Evolutionary conservation across 352 stramenopile species (phyloP).

Genomic region (Phytophthora pluvialis): DNA sequence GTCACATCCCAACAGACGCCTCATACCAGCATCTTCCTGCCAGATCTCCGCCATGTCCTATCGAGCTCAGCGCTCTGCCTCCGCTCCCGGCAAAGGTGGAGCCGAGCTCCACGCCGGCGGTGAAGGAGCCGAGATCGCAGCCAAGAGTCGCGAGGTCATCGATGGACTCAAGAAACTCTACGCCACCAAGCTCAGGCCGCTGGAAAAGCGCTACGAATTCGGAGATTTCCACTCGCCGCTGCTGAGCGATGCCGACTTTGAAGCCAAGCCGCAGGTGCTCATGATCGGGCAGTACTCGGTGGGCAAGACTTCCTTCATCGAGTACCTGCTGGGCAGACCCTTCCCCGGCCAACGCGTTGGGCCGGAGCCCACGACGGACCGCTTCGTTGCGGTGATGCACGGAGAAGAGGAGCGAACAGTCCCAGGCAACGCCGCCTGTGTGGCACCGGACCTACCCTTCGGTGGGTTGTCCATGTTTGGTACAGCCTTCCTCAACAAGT

Average conservation of each 20-base stretch:
- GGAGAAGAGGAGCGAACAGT: constrained; percentile 96
- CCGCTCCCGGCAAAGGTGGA: constrained; percentile 24
- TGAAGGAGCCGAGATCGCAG: constrained; percentile 72
- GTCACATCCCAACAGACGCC: constrained; percentile 19
- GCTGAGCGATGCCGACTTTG: constrained; percentile 95
- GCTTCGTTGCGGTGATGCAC: constrained; percentile 98
- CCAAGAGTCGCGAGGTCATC: constrained; percentile 73
- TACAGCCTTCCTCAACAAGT: constrained; percentile 98
- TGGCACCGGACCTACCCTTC: constrained; percentile 95
- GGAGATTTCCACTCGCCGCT: constrained; percentile 94
- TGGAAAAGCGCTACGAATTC: constrained; percentile 94
- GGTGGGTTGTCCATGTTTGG: constrained; percentile 95
- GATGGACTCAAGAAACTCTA: constrained; percentile 87
- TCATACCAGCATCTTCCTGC: constrained; percentile 14
- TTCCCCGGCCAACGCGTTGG: constrained; percentile 97
- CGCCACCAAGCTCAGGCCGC: constrained; percentile 71
- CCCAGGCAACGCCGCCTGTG: constrained; percentile 96
- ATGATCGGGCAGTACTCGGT: constrained; percentile 98
- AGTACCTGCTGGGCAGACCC: constrained; percentile 95
- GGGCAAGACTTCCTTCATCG: constrained; percentile 98
- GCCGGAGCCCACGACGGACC: constrained; percentile 98
- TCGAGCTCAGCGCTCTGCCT: constrained; percentile 28
- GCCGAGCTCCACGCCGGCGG: constrained; percentile 45
- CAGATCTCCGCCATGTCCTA: constrained; percentile 26
- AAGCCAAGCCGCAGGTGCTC: constrained; percentile 98